Conservation (phyloP, 2,329 filamentous ascomycete genomes). For the Trichoderma hamatum region DNA sequence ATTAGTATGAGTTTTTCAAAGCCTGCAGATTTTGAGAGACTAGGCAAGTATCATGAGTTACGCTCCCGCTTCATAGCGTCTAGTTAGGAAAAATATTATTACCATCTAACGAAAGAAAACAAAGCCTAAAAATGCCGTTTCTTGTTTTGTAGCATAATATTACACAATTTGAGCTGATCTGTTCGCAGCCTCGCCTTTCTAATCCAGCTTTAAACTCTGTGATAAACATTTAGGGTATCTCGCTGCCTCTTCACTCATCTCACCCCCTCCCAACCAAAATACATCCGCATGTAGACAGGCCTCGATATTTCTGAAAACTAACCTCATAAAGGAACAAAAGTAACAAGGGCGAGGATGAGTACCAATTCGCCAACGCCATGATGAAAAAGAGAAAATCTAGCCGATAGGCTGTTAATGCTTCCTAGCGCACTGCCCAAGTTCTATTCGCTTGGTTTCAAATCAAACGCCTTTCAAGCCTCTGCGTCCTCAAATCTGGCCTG, state of each 20-base stretch:
- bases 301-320: background rate
- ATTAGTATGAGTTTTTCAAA: background rate
- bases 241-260: slow-evolving; percentile 20
- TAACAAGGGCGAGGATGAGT: background rate
- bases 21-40: background rate
- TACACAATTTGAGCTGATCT: background rate
- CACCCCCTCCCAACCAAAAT: background rate
- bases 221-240: slow-evolving; percentile 31
- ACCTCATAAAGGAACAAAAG: background rate
- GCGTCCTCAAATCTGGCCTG: slow-evolving; percentile 47
- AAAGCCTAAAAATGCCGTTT: background rate
- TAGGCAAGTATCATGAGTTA: background rate
- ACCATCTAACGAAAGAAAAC: background rate
- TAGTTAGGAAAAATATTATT: no score
- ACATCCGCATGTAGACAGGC: background rate
- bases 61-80: background rate
- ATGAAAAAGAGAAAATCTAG: background rate
- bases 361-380: slow-evolving; percentile 11
- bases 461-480: slow-evolving; percentile 30
- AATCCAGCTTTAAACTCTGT: slow-evolving; percentile 1
- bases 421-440: background rate
- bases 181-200: background rate
- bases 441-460: background rate
- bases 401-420: background rate
- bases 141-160: background rate